Evolutionary conservation across 768 basidiomycete genomes (phyloP), one percentile per base, ranked within the genome.

Genomic region (Leccinellum rugosiceps): DNA sequence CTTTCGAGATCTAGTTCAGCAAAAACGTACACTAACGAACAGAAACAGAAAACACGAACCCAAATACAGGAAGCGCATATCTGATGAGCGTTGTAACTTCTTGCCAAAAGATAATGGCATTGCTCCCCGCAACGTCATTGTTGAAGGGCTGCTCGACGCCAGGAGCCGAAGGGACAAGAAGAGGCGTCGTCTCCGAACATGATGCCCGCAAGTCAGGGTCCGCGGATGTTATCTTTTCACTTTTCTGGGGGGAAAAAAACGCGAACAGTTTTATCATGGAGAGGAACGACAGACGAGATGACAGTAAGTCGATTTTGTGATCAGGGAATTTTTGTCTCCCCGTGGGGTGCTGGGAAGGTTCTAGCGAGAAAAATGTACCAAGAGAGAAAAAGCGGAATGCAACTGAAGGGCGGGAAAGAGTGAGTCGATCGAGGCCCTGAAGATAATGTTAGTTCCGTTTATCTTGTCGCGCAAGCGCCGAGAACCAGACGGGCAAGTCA

Each of bases 31-130:
- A 7, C 13, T 2, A 13, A 43, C 23, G 46, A 50, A 6, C 15
- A 49, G 46, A 52, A 35, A 8, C 4, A 21, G 21, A 34, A 30
- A 28, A 30, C 30, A 78, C 83, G 58, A 61, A 91, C 90, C 84
- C 81, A 64, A 88, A 87, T 32, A 92, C 86, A 9, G 90, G 90
- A 21, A 88, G 65, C 6, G 89, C 81, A 69, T 88, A 92, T 71
- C 78, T 83, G 4, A 78, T 57, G 10, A 92, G 75, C 25, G 85
- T 84, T 43, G 46, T 57, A 9, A 34, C 14, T n/a, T 65, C 64
- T 30, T 56, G 19, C 35, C 50, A 41, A 35, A 56, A 59, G 14
- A 38, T 23, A 19, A 52, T 30, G 8, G n/a, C 52, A n/a, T 38
- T 70, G 70, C 14, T 70, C 62, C 30, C 61, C 59, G 74, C 8